Base-by-base conservation (phyloP, 352 stramenopile species). In the Pythium coloratum region DNA sequence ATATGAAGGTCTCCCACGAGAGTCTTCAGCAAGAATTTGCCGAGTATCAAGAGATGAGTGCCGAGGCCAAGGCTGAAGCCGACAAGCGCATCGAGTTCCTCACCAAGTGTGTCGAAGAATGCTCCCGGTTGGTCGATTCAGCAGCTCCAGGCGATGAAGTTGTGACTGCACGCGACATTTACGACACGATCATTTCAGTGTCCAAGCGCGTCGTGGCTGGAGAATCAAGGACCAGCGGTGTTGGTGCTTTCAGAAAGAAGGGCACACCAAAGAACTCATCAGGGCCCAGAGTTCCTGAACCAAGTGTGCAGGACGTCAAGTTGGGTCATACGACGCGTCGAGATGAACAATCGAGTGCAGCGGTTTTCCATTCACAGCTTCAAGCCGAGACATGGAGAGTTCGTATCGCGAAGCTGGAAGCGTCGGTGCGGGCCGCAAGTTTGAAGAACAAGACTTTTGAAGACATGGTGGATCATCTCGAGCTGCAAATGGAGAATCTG, bases 401-500 rank as follows among this genome's bases (percentile, higher is more conserved):
- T 4, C 73, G 77, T 0, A 63, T 55, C 0, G 66, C 70, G 9
- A 81, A 73, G 24, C 55, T 89, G 28, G 71, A 87, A 55, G 54
- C 74, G 33, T 75, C 76, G 7, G 55, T 90, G 16, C 67, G 69
- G 16, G 74, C 68, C 12, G 63, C 67, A 3, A 75, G 62, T 10
- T 50, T 78, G 18, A 76, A 77, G 47, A 86, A 79, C 50, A 75
- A 84, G 13, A 78, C 68, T 2, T 86, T 90, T 33, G 75, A 87
- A 62, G 78, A 86, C 38, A 77, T 72, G 16, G 66, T 78, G 6
- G 56, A 66, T 3, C 64, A 76, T 18, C 58, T 89, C 16, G 76
- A 89, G 62, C 3, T 76, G 36, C 58, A 84, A 12, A 75, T 83
- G 68, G 64, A 62, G 7, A 71, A 64, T 20, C 57, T 83, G 24